Conservation (phyloP, 495 filamentous ascomycete species). For the Penicillium bialowiezense region DNA sequence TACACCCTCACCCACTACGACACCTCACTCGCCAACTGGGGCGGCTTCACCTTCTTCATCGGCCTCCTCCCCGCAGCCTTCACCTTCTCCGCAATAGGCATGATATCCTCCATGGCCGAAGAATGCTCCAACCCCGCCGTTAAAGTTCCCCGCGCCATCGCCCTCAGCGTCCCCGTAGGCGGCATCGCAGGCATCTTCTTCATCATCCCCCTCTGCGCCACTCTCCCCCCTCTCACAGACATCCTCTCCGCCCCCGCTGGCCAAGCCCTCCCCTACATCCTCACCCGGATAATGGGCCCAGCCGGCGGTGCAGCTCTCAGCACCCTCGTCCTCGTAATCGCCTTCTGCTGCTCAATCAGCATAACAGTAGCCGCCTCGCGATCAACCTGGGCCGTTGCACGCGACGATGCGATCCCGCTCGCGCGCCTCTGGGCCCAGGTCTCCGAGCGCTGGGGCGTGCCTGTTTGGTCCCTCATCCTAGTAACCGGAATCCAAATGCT, state of each 20-base stretch:
- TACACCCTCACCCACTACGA: conserved; percentile 50
- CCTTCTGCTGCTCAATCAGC: conserved; percentile 60
- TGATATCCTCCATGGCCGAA: conserved; percentile 53
- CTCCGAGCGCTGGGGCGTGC: conserved; percentile 27
- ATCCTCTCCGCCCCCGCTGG: conserved; percentile 36
- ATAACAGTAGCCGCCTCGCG: conserved; percentile 60
- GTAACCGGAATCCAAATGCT: conserved; percentile 41
- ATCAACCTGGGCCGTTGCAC: conserved; percentile 58
- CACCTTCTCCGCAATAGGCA: conserved; percentile 50
- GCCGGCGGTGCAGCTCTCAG: conserved; percentile 46
- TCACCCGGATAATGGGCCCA: conserved; percentile 46
- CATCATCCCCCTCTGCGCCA: conserved; percentile 47
- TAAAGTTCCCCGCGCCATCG: conserved; percentile 45
- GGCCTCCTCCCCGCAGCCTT: conserved; percentile 51
- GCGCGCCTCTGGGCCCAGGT: conserved; percentile 34
- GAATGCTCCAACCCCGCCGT: conserved; percentile 43
- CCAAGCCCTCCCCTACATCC: conserved; percentile 49
- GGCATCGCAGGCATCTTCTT: conserved; percentile 45
- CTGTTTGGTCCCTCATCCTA: conserved; percentile 36
- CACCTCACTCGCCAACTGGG: conserved; percentile 45
- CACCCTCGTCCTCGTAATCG: conserved; percentile 58
- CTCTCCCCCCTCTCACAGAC: conserved; percentile 42
- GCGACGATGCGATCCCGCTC: conserved; percentile 48
- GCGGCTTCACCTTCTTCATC: conserved; percentile 48
- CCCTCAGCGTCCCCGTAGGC: conserved; percentile 40